Percentiles rank a stretch among this genome's conserved stretches.
These are phyloP conservation scores for Magnaporthiopsis incrustans DNA, from an alignment of 2,329 filamentous ascomycete species.

Conservation along the genomic window DNA sequence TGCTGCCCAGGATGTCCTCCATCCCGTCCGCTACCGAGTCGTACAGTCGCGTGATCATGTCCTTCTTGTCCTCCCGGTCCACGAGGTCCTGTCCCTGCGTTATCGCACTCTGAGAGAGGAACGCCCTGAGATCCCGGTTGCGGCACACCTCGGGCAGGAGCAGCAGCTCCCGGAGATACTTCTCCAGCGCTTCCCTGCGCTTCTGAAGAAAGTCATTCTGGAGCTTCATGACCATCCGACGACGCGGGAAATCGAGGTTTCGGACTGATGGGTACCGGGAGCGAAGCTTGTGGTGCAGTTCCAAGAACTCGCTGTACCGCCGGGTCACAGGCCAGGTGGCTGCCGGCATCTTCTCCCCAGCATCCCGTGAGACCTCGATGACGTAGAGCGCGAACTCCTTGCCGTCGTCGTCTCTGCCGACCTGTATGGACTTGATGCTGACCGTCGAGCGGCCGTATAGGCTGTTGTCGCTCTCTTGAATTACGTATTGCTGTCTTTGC, in stretches of 20 bases:
- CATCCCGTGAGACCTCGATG: constrained; percentile 81
- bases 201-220: constrained; percentile 95
- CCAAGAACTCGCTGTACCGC: constrained; percentile 94
- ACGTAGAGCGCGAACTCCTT: constrained; percentile 91
- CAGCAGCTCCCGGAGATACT: constrained; percentile 75
- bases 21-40: constrained; percentile 96
- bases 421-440: constrained; percentile 85
- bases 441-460: constrained; percentile 86
- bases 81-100: constrained; percentile 47
- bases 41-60: constrained; percentile 91
- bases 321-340: constrained; percentile 89
- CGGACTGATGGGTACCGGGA: constrained; percentile 80
- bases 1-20: constrained; percentile 95
- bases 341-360: constrained; percentile 93
- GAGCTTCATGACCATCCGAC: constrained; percentile 91
- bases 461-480: constrained; percentile 97
- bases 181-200: constrained; percentile 72
- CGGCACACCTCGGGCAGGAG: constrained; percentile 88
- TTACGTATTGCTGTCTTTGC: constrained; percentile 91
- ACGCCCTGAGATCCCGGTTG: constrained; percentile 83
- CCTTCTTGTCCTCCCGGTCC: constrained; percentile 59
- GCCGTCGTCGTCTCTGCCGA: constrained; percentile 84
- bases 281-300: constrained; percentile 83
- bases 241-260: constrained; percentile 82
- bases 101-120: constrained; percentile 82